These are phyloP conservation scores for Parsonsia alboflavescens DNA, from an alignment of 257 asterid genomes.

Conservation along the genomic window DNA sequence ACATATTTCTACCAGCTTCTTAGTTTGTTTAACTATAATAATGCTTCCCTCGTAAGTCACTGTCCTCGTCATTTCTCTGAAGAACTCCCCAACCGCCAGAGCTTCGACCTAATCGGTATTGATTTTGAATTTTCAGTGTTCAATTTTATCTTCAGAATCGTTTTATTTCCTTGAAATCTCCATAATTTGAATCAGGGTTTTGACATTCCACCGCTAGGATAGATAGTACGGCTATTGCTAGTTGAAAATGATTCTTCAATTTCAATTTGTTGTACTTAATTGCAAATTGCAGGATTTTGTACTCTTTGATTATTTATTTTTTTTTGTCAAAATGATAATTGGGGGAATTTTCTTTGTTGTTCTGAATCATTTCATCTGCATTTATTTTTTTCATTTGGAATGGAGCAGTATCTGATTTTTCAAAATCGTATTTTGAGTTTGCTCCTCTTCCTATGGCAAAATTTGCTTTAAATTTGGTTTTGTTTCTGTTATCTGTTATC, in stretches of 20 bases:
- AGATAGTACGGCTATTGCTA: neutral
- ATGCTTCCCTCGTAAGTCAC: neutral
- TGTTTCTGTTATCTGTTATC: neutral
- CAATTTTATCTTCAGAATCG: neutral
- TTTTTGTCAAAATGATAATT: neutral
- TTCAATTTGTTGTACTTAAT: neutral
- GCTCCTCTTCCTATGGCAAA: neutral
- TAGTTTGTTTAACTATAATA: too few species aligned
- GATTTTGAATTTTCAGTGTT: neutral
- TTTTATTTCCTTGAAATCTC: neutral
- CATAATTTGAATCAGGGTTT: neutral
- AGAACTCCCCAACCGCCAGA: neutral
- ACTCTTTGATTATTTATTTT: neutral
- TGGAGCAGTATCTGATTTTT: neutral
- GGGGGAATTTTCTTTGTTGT: neutral
- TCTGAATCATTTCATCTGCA: neutral
- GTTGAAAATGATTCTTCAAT: neutral
- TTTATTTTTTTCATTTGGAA: neutral
- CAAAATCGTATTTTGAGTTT: neutral
- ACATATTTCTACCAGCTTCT: too few species aligned
- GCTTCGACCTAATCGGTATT: constrained; percentile 12
- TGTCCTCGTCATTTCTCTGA: neutral
- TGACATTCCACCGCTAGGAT: too few species aligned
- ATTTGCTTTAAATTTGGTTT: neutral
- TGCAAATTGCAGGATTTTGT: neutral